A percentile compares a stretch with the other conserved stretches of the same genome.
Evolutionary conservation across 345 rosid species (phyloP).

Genomic region (Dovyalis caffra): DNA sequence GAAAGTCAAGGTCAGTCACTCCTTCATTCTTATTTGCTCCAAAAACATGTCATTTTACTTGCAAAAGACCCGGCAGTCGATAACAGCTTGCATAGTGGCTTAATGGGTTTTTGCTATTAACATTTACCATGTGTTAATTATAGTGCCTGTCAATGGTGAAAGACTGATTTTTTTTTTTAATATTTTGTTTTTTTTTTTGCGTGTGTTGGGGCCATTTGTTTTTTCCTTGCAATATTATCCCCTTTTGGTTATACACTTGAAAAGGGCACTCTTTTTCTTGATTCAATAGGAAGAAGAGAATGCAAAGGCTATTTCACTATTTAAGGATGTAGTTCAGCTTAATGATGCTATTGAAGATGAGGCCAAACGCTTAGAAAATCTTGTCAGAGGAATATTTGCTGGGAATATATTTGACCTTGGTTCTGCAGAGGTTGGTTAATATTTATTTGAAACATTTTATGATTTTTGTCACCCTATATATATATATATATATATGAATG

Average conservation of each 20-base stretch:
- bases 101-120: not conserved
- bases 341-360: conserved; percentile 75
- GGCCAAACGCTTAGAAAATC: conserved; percentile 61
- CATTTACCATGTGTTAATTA: too few species aligned
- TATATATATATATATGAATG: too few species aligned
- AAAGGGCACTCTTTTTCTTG: not conserved
- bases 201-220: not conserved
- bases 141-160: too few species aligned
- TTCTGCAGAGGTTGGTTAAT: conserved; percentile 74
- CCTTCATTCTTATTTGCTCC: not conserved
- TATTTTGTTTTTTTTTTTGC: not conserved
- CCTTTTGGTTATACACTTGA: not conserved
- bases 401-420: conserved; percentile 98
- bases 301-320: conserved; percentile 90
- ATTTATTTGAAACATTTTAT: conserved; percentile 5
- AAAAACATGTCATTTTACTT: not conserved
- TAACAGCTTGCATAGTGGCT: not conserved
- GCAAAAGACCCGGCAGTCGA: not conserved
- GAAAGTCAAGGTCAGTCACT: conserved; percentile 73
- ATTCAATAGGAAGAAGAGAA: conserved; percentile 87
- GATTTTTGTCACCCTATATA: not conserved
- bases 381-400: conserved; percentile 86
- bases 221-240: not conserved
- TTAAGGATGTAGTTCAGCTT: conserved; percentile 64
- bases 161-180: too few species aligned